A percentile compares a stretch with the other conserved stretches of the same genome.
Evolutionary conservation across 345 rosid species (phyloP).

Genomic region (Rhizophora mangle): DNA sequence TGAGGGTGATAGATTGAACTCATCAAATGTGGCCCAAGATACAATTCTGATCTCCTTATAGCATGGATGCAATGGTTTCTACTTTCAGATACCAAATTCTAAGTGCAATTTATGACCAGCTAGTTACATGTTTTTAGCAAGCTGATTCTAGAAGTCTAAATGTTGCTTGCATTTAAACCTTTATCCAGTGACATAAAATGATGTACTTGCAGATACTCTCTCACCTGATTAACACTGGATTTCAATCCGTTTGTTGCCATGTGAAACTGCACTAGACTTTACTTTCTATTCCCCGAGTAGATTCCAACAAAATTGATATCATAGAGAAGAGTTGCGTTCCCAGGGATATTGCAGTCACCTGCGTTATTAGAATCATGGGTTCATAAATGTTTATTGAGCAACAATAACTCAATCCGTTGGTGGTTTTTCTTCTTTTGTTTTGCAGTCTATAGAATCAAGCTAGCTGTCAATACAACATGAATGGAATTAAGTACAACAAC

Average conservation of each 20-base stretch:
- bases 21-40: too few species aligned
- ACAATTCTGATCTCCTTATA: too few species aligned
- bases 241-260: neutral
- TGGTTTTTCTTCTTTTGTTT: neutral
- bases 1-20: too few species aligned
- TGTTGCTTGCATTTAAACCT: constrained; percentile 1
- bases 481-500: constrained; percentile 1
- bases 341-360: constrained; percentile 98
- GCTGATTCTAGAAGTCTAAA: neutral
- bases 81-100: neutral
- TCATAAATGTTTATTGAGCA: neutral
- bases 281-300: constrained; percentile 72
- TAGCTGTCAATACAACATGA: neutral
- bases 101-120: neutral
- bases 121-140: neutral
- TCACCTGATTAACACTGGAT: constrained; percentile 12
- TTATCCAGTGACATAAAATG: neutral
- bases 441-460: neutral
- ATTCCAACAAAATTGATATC: constrained; percentile 75
- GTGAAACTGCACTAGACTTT: constrained; percentile 14
- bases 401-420: neutral
- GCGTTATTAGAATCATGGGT: constrained; percentile 16
- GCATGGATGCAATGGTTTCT: too few species aligned
- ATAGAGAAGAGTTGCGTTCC: constrained; percentile 83
- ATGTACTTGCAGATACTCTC: constrained; percentile 4